Conservation (phyloP, 2,329 filamentous ascomycete genomes). For the Cytospora mali region DNA sequence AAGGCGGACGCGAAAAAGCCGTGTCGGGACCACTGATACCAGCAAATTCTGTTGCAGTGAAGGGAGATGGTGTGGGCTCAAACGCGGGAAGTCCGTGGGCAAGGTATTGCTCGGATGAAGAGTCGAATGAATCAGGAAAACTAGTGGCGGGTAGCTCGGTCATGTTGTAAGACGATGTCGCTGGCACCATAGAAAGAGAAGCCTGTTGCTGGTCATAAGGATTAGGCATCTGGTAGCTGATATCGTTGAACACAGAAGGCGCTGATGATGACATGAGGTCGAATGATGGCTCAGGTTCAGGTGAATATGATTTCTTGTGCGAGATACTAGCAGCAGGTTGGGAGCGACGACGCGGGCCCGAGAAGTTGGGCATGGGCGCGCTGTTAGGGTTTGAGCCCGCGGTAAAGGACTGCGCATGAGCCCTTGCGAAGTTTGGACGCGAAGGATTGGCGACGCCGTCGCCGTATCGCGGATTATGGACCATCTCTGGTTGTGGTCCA, state of each 20-base stretch:
- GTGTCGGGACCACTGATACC: conserved; percentile 19
- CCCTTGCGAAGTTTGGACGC: conserved; percentile 22
- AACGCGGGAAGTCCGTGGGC: conserved; percentile 15
- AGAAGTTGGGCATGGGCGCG: conserved; percentile 26
- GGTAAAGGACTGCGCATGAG: conserved; percentile 27
- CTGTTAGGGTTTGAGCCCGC: conserved; percentile 28
- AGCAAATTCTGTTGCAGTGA: conserved; percentile 20
- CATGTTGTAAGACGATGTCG: conserved; percentile 13
- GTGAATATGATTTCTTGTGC: conserved; percentile 25
- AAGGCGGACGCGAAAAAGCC: conserved; percentile 21
- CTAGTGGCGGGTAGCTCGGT: conserved; percentile 9
- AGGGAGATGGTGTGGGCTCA: conserved; percentile 9
- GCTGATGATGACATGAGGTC: conserved; percentile 28
- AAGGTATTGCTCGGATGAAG: conserved; percentile 19
- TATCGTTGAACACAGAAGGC: conserved; percentile 25
- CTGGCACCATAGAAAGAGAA: conserved; percentile 13
- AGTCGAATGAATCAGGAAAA: conserved; percentile 24
- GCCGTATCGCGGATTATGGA: conserved; percentile 24
- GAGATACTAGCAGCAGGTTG: conserved; percentile 21
- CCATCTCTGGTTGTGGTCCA: conserved; percentile 20
- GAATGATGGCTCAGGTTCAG: conserved; percentile 27
- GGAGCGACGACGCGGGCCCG: conserved; percentile 25
- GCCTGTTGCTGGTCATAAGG: conserved; percentile 25
- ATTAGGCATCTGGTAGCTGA: conserved; percentile 22
- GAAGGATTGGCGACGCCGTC: conserved; percentile 28